A percentile compares a stretch with the other conserved stretches of the same genome.
Conservation (phyloP, 768 basidiomycete genomes). For the Leccinum ochraceum region DNA sequence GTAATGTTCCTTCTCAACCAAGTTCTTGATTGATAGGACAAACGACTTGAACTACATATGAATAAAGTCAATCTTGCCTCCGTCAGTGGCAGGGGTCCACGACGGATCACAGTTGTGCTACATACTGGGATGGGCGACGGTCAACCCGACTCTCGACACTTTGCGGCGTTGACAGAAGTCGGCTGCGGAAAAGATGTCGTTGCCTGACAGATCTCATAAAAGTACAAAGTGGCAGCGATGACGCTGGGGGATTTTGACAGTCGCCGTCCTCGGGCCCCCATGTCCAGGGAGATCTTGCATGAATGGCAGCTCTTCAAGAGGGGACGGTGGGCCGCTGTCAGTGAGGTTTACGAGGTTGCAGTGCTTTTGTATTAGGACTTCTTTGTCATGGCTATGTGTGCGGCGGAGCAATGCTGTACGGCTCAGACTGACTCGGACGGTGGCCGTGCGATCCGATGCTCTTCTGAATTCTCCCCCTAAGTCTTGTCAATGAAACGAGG, state of each 20-base stretch:
- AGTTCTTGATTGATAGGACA: no score
- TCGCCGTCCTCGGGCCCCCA: no score
- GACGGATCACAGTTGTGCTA: neutral
- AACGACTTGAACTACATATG: no score
- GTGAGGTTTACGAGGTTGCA: neutral
- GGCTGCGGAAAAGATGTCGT: neutral
- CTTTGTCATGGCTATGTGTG: neutral
- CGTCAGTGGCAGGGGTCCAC: neutral
- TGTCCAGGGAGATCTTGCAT: neutral
- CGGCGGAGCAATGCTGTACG: no score
- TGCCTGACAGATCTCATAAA: neutral
- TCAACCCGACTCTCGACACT: neutral
- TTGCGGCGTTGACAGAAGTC: neutral
- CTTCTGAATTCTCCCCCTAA: neutral
- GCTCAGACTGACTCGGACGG: neutral
- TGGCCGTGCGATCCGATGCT: neutral
- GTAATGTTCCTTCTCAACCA: no score
- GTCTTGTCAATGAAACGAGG: no score
- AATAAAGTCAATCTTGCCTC: neutral
- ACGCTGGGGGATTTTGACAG: neutral
- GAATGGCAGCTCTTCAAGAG: no score
- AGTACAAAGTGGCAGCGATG: neutral
- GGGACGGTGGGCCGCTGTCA: neutral
- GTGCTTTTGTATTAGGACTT: neutral
- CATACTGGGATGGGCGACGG: no score